phyloP scores from a whole-genome alignment of 805 yeast genomes.

The Clavispora vitiphila region DNA sequence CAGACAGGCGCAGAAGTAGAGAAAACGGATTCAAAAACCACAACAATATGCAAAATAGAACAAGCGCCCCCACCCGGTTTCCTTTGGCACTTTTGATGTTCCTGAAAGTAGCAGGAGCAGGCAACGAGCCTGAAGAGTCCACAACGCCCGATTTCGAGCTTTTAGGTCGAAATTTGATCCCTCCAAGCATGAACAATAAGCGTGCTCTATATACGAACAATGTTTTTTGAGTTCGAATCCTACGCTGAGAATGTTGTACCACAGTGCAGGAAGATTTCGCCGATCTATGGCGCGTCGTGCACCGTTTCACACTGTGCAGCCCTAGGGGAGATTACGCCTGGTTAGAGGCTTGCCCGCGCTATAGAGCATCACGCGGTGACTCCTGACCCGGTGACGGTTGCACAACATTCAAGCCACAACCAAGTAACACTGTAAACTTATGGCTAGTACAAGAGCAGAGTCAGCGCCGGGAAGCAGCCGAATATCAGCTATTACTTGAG shows the following conservation, averaged over 20 bases:
- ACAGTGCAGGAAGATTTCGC: not conserved
- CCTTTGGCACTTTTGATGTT: not conserved
- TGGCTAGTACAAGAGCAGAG: too few relatives aligned
- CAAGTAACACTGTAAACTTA: too few relatives aligned
- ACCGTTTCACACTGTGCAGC: too few relatives aligned
- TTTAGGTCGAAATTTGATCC: conserved; percentile 15
- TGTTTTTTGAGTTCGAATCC: not conserved
- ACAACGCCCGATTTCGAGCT: conserved; percentile 2
- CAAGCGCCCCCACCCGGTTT: not conserved
- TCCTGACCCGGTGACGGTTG: too few relatives aligned
- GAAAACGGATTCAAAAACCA: conserved; percentile 12
- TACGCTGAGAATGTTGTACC: not conserved
- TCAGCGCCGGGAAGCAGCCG: too few relatives aligned
- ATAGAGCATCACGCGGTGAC: too few relatives aligned
- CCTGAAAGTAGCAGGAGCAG: conserved; percentile 6
- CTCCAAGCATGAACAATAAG: conserved; percentile 1
- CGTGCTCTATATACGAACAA: not conserved
- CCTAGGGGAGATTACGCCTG: too few relatives aligned
- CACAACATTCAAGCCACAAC: too few relatives aligned
- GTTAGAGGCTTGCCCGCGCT: too few relatives aligned
- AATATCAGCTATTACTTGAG: too few relatives aligned
- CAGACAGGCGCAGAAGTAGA: not conserved
- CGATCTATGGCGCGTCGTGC: not conserved
- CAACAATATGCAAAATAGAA: conserved; percentile 1
- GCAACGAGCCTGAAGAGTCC: conserved; percentile 8